These are phyloP conservation scores for Beta vulgaris DNA, from an alignment of 148 eudicot genomes.

Conservation along the genomic window DNA sequence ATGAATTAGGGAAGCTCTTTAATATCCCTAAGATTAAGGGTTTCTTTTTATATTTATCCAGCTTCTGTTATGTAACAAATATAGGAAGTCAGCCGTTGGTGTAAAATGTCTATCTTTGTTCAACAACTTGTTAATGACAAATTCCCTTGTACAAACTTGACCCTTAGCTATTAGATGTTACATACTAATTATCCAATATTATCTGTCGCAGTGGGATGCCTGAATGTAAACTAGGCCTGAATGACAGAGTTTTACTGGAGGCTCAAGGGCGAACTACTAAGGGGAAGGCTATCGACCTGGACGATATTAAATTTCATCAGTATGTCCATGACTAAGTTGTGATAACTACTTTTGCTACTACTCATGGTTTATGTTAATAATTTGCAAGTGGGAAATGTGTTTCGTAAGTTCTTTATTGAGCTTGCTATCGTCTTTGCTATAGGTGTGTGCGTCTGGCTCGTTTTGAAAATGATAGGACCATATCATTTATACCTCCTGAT, in stretches of 20 bases:
- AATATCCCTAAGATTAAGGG: no score
- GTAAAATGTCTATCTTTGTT: neutral
- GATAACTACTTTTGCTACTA: slow-evolving; percentile 8
- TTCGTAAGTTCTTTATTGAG: slow-evolving; percentile 11
- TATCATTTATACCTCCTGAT: slow-evolving; percentile 97
- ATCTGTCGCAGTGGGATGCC: slow-evolving; percentile 94
- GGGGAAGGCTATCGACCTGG: slow-evolving; percentile 95
- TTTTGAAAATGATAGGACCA: slow-evolving; percentile 92
- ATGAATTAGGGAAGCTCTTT: neutral
- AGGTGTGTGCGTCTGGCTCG: slow-evolving; percentile 97
- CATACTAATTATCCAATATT: neutral
- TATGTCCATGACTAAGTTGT: slow-evolving; percentile 31
- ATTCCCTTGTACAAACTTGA: neutral
- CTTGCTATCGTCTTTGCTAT: slow-evolving; percentile 13
- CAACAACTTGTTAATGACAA: neutral
- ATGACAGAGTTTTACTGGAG: slow-evolving; percentile 89
- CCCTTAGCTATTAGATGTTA: neutral
- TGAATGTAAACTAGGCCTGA: slow-evolving; percentile 95
- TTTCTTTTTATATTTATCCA: neutral
- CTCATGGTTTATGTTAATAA: neutral
- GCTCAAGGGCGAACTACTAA: slow-evolving; percentile 91
- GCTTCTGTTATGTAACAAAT: neutral
- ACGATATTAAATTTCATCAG: slow-evolving; percentile 99
- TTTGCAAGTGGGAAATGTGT: neutral
- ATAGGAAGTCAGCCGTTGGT: neutral